These are phyloP conservation scores for Ceraceosorus guamensis DNA, from an alignment of 1,284 basidiomycete species.

Conservation along the genomic window DNA sequence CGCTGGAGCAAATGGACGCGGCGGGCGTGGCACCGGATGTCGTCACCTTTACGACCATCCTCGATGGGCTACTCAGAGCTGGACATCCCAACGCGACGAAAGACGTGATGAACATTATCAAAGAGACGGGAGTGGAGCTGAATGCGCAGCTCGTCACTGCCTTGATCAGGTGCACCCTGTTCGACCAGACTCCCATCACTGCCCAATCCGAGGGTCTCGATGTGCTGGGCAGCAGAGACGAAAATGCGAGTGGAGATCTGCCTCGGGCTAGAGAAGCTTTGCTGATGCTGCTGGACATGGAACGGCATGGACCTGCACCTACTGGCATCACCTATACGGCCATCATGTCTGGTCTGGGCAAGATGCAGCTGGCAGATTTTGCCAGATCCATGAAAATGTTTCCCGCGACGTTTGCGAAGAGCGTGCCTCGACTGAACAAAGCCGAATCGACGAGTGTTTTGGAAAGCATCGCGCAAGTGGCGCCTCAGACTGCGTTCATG, in stretches of 20 bases:
- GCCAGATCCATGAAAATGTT: too few relatives aligned
- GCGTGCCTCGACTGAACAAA: too few relatives aligned
- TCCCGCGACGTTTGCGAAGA: too few relatives aligned
- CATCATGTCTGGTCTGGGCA: slow-evolving; percentile 1
- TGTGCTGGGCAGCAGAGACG: slow-evolving; percentile 1
- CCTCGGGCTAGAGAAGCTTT: slow-evolving; percentile 27
- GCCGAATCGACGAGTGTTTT: too few relatives aligned
- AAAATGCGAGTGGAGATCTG: background rate
- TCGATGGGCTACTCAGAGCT: slow-evolving; percentile 32
- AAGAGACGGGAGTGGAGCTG: slow-evolving; percentile 21
- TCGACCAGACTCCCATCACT: background rate
- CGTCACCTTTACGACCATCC: slow-evolving; percentile 36
- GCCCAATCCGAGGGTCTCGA: background rate
- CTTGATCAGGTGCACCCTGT: slow-evolving; percentile 28
- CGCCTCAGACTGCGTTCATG: too few relatives aligned
- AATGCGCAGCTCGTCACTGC: slow-evolving; percentile 36
- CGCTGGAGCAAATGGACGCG: slow-evolving; percentile 20
- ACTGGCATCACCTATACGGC: slow-evolving; percentile 31
- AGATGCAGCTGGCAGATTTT: too few relatives aligned
- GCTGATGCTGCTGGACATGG: slow-evolving; percentile 31
- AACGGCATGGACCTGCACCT: slow-evolving; percentile 23
- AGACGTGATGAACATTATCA: slow-evolving; percentile 31
- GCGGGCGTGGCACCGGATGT: slow-evolving; percentile 28
- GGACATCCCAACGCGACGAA: slow-evolving; percentile 15
- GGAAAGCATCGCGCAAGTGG: too few relatives aligned